These are phyloP conservation scores for Lachnellula hyalina DNA, from an alignment of 2,329 filamentous ascomycete species.

Conservation along the genomic window DNA sequence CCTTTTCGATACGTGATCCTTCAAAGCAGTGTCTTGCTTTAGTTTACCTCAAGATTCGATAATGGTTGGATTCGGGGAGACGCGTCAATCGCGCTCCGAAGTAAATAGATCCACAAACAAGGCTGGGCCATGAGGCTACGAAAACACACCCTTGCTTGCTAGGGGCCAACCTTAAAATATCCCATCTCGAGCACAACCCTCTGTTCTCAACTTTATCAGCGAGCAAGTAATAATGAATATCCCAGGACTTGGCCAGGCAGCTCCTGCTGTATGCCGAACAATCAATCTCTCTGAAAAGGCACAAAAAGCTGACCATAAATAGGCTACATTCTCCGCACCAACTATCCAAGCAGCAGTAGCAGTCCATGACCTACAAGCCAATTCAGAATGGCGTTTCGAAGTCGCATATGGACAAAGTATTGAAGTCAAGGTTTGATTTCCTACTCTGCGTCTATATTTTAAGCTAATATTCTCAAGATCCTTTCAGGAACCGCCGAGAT, in stretches of 20 bases:
- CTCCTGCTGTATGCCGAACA: slow-evolving; percentile 47
- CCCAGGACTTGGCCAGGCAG: slow-evolving; percentile 66
- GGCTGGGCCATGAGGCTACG: not conserved
- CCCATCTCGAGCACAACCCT: not conserved
- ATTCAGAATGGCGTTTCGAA: slow-evolving; percentile 76
- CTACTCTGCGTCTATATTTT: not conserved
- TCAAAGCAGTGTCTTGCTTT: too few species aligned
- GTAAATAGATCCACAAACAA: not conserved
- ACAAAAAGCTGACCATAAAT: slow-evolving; percentile 11
- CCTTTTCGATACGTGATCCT: too few species aligned
- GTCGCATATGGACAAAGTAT: slow-evolving; percentile 51
- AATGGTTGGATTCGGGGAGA: too few species aligned
- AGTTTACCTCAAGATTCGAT: too few species aligned
- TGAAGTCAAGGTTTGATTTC: slow-evolving; percentile 44
- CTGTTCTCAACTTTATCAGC: not conserved
- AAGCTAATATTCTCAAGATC: slow-evolving; percentile 49
- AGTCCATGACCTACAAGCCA: slow-evolving; percentile 52
- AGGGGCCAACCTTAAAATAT: not conserved
- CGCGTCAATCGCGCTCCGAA: not conserved
- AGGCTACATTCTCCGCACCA: slow-evolving; percentile 24
- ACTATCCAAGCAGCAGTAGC: slow-evolving; percentile 34
- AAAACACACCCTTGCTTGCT: slow-evolving; percentile 1
- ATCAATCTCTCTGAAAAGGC: not conserved
- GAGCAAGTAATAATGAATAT: slow-evolving; percentile 54
- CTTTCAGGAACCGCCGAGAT: slow-evolving; percentile 81